phyloP scores from a whole-genome alignment of 2,329 filamentous ascomycete species.

The Byssoonygena ceratinophila region DNA sequence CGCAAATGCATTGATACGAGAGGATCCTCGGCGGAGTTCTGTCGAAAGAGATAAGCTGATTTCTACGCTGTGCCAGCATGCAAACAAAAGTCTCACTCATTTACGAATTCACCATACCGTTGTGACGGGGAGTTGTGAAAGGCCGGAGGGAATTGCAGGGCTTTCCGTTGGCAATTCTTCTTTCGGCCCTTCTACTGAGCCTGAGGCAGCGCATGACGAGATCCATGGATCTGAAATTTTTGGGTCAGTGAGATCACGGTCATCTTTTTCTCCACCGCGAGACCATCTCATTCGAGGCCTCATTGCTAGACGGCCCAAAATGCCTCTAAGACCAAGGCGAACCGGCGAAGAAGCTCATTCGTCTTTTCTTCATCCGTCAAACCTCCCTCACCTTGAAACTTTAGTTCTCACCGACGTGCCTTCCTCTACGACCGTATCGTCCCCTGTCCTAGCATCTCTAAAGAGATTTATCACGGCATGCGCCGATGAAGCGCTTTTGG shows the following conservation, averaged over 20 bases:
- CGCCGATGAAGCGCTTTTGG: conserved; percentile 45
- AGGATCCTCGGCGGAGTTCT: conserved; percentile 25
- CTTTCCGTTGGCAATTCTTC: background rate
- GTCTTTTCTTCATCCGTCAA: conserved; percentile 43
- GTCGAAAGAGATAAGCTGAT: conserved; percentile 47
- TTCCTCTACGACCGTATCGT: conserved; percentile 32
- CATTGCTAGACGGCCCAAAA: conserved; percentile 26
- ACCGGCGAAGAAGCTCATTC: conserved; percentile 23
- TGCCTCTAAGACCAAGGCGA: conserved; percentile 21
- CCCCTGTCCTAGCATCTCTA: conserved; percentile 36
- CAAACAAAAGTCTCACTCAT: conserved; percentile 42
- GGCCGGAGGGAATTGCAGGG: background rate
- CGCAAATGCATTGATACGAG: background rate
- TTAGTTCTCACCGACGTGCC: conserved; percentile 50
- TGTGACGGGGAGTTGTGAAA: conserved; percentile 33
- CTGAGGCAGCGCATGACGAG: background rate
- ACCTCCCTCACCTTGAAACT: conserved; percentile 45
- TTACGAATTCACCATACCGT: conserved; percentile 47
- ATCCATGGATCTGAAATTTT: background rate
- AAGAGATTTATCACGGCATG: conserved; percentile 48
- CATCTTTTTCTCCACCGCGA: conserved; percentile 21
- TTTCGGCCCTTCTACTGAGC: background rate
- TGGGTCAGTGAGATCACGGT: background rate
- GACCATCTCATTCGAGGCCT: conserved; percentile 30
- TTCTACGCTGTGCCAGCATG: conserved; percentile 40